phyloP scores from a whole-genome alignment of 148 eudicot species.

The Oxyria digyna region DNA sequence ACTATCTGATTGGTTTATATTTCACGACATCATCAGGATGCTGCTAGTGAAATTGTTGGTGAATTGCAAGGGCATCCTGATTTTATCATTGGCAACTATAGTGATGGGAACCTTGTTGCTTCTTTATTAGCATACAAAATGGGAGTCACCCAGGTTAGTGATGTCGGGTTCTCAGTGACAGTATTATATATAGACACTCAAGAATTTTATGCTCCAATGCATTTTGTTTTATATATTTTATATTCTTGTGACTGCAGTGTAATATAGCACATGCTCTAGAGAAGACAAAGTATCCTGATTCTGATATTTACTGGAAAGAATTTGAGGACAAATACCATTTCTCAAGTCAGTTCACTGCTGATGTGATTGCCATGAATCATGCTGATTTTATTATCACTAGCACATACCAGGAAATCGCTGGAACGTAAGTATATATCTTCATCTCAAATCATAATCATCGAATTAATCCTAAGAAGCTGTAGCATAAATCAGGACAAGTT shows the following conservation, averaged over 20 bases:
- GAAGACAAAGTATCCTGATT: constrained; percentile 97
- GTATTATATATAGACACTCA: not conserved
- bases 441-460: not conserved
- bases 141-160: constrained; percentile 87
- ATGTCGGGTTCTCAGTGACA: not conserved
- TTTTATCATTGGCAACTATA: constrained; percentile 89
- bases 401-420: constrained; percentile 98
- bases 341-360: constrained; percentile 97
- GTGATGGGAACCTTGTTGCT: constrained; percentile 95
- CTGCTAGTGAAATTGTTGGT: constrained; percentile 71
- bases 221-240: not conserved
- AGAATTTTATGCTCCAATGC: not conserved
- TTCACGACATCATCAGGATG: constrained; percentile 44
- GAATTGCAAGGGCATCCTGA: constrained; percentile 88
- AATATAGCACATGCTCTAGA: constrained; percentile 96
- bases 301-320: constrained; percentile 84
- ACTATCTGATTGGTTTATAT: not conserved
- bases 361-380: constrained; percentile 82
- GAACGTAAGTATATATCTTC: constrained; percentile 59
- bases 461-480: not conserved
- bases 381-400: constrained; percentile 97
- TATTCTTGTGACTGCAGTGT: constrained; percentile 37
- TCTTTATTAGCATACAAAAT: constrained; percentile 68
- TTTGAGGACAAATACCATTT: constrained; percentile 91
- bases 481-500: not conserved